These are phyloP conservation scores for Boletus semigastroideus DNA, from an alignment of 1,284 basidiomycete species.

Conservation along the genomic window DNA sequence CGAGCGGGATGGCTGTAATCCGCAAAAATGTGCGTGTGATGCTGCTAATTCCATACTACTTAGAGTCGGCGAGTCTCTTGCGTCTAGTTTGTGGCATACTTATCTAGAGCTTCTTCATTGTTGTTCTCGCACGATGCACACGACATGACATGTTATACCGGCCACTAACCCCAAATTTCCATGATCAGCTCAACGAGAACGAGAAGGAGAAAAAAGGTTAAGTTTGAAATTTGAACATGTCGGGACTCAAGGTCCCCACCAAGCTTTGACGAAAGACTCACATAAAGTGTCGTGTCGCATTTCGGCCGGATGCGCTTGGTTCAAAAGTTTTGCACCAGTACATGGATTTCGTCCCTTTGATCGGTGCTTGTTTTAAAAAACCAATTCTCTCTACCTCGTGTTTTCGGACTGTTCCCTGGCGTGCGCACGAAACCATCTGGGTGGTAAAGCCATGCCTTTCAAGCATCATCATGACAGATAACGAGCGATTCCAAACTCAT, in stretches of 20 bases:
- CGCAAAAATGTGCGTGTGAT: background rate
- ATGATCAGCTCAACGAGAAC: background rate
- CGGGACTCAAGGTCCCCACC: background rate
- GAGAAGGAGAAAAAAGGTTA: conserved; percentile 1
- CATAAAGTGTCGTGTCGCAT: background rate
- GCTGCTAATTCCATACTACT: too few relatives aligned
- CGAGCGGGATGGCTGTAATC: background rate
- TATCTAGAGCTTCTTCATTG: background rate
- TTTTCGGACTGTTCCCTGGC: conserved; percentile 7
- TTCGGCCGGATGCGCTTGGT: background rate
- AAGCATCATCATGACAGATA: background rate
- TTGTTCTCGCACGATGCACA: background rate
- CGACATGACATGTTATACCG: background rate
- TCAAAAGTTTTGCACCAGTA: background rate
- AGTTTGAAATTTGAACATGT: conserved; percentile 9
- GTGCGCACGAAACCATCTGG: background rate
- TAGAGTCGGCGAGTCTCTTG: background rate
- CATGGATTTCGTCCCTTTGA: background rate
- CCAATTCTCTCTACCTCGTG: conserved; percentile 14
- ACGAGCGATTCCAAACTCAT: background rate
- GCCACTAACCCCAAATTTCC: background rate
- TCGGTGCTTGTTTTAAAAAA: background rate
- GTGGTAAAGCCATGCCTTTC: background rate
- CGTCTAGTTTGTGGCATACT: background rate
- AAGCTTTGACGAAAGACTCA: background rate